Base-by-base conservation (phyloP, 257 asterid genomes). In the Salvia miltiorrhiza region DNA sequence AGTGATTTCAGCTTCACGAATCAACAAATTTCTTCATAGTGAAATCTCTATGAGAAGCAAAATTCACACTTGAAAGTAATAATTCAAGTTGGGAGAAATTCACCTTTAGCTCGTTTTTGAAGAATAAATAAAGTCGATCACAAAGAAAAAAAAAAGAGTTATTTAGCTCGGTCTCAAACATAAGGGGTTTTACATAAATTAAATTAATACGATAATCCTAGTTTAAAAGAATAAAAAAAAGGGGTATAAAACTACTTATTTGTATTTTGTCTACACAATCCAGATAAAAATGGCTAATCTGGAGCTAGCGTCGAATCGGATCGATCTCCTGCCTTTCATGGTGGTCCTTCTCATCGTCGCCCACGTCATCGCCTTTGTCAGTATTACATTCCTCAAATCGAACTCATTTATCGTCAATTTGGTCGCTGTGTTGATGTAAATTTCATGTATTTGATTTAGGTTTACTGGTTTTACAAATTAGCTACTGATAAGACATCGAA, bases 391-490 rank as follows among this genome's bases (percentile, higher is more conserved):
- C 50, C 0, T 67, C 64, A 44, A 49, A 14, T 19, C 30, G 23
- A 44, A n/a, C 48, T 2, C 14, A 14, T 19, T 39, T 41, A 19
- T 60, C 48, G n/a, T 37, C 4, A 47, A 16, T 63, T 32, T 20
- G 33, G 30, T 28, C 37, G 49, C 65, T 59, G 14, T 61, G 37
- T 24, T 47, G 48, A 35, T 53, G 50, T 65, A 16, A 26, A 26
- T 41, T 33, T 35, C 5, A 19, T 59, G 4, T 4, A 4, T 5
- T 0, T 23, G 57, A 24, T 45, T 53, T 69, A 88, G 92, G 88
- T 81, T 58, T 88, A 77, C 75, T 88, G 92, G 95, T 86, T 88
- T 80, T 88, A 86, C 76, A 77, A 86, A 73, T 80, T 88, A 59
- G 87, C 85, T 13, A 88, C 90, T 56, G 93, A 83, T 40, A 88